These are phyloP conservation scores for Pseudozyma tsukubaensis DNA, from an alignment of 1,284 basidiomycete genomes.

Conservation along the genomic window DNA sequence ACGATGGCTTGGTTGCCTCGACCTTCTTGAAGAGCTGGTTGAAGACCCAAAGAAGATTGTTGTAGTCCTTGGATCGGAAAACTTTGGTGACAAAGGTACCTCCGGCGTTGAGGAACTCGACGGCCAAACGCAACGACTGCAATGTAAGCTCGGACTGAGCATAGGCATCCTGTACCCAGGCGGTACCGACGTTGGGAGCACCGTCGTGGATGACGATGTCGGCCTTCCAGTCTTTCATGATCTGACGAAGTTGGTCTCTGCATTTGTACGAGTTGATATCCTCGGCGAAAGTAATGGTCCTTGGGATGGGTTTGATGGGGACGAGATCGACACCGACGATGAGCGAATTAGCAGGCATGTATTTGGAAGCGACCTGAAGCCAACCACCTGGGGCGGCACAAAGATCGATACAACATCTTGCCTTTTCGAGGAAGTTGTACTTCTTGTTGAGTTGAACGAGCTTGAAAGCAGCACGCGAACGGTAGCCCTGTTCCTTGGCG, in stretches of 20 bases:
- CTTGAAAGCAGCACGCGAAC: conserved; percentile 99
- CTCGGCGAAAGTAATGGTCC: conserved; percentile 89
- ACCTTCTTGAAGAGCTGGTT: conserved; percentile 95
- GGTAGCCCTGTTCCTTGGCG: conserved; percentile 91
- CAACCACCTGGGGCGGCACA: conserved; percentile 99
- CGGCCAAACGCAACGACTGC: conserved; percentile 93
- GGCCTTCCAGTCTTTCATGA: conserved; percentile 99
- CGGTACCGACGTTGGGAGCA: conserved; percentile 98
- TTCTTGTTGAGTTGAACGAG: conserved; percentile 99
- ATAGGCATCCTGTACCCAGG: conserved; percentile 99
- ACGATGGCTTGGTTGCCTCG: conserved; percentile 98
- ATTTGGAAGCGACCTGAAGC: conserved; percentile 98
- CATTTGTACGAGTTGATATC: conserved; percentile 96
- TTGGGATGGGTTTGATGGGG: conserved; percentile 94
- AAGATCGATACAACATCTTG: conserved; percentile 95
- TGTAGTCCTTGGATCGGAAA: conserved; percentile 98
- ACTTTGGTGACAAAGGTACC: conserved; percentile 95
- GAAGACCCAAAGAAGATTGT: conserved; percentile 98
- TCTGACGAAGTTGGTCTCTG: conserved; percentile 84
- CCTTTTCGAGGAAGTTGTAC: conserved; percentile 88
- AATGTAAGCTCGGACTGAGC: conserved; percentile 96
- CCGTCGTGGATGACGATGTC: conserved; percentile 99
- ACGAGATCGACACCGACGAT: conserved; percentile 98
- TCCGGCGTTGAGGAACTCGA: conserved; percentile 92
- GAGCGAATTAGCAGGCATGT: conserved; percentile 94